Evolutionary conservation across 768 basidiomycete species (phyloP).

Genomic region (Amanita pseudoporphyria): DNA sequence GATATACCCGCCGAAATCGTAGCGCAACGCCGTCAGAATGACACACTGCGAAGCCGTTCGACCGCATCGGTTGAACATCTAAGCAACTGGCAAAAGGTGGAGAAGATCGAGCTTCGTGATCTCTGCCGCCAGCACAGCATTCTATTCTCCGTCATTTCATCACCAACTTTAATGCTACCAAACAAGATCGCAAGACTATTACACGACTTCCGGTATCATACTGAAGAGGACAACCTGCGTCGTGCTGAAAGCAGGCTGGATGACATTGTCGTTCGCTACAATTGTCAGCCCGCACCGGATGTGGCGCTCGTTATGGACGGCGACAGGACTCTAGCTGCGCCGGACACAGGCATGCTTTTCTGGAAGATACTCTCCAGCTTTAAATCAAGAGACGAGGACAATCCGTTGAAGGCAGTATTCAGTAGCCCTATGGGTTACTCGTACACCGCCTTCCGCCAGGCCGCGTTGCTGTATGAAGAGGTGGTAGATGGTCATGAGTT

Average conservation of each 20-base stretch:
- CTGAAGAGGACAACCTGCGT: slow-evolving; percentile 12
- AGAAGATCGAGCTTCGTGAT: slow-evolving; percentile 12
- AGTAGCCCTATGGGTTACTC: slow-evolving; percentile 16
- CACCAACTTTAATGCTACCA: slow-evolving; percentile 4
- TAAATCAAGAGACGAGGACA: slow-evolving; percentile 1
- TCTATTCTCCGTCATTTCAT: slow-evolving; percentile 11
- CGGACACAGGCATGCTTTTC: slow-evolving; percentile 15
- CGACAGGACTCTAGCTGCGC: slow-evolving; percentile 14
- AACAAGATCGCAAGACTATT: slow-evolving; percentile 11
- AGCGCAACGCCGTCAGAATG: slow-evolving; percentile 11
- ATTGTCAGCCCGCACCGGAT: slow-evolving; percentile 3
- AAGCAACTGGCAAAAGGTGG: slow-evolving; percentile 13
- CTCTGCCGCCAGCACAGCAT: slow-evolving; percentile 14
- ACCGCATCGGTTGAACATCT: slow-evolving; percentile 12
- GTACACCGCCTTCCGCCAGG: slow-evolving; percentile 16
- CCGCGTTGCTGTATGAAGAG: slow-evolving; percentile 14
- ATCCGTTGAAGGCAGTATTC: slow-evolving; percentile 15
- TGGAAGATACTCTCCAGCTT: slow-evolving; percentile 10
- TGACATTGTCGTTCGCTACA: slow-evolving; percentile 5
- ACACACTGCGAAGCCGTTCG: slow-evolving; percentile 9
- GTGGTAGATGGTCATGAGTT: slow-evolving; percentile 11
- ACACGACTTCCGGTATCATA: slow-evolving; percentile 10
- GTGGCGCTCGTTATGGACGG: slow-evolving; percentile 15
- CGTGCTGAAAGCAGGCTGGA: slow-evolving; percentile 12
- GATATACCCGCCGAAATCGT: slow-evolving; percentile 10